Conservation (phyloP, 345 rosid genomes). For the Boechera retrofracta region DNA sequence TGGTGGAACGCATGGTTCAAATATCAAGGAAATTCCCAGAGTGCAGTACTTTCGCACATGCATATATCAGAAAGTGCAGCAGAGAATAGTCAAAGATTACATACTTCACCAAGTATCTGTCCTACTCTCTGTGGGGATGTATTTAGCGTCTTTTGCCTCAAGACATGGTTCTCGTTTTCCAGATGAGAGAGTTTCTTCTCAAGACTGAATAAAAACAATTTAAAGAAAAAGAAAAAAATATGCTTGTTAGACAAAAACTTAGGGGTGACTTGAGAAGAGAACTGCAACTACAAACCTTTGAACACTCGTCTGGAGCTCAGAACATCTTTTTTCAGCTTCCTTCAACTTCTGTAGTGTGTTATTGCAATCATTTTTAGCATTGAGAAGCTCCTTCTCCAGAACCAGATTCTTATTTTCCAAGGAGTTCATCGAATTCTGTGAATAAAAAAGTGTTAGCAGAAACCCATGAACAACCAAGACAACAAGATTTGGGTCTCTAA, state of each 20-base stretch:
- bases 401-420: conserved; percentile 72
- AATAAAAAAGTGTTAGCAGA: conserved; percentile 19
- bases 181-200: conserved; percentile 72
- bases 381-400: conserved; percentile 71
- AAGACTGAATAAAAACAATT: conserved; percentile 52
- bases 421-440: conserved; percentile 58
- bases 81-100: conserved; percentile 45
- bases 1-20: conserved; percentile 14
- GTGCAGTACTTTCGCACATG: conserved; percentile 26
- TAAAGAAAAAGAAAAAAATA: neutral
- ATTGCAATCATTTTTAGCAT: conserved; percentile 59
- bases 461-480: conserved; percentile 35
- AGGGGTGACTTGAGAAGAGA: conserved; percentile 21
- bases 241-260: conserved; percentile 3
- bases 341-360: conserved; percentile 61
- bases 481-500: conserved; percentile 23
- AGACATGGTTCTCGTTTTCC: conserved; percentile 87
- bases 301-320: conserved; percentile 70
- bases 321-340: conserved; percentile 72
- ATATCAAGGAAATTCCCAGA: conserved; percentile 16
- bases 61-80: conserved; percentile 29
- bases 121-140: conserved; percentile 57
- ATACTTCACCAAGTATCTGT: conserved; percentile 71
- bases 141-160: conserved; percentile 75
- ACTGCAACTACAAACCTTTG: conserved; percentile 57